A percentile compares a stretch with the other conserved stretches of the same genome.
phyloP scores from a whole-genome alignment of 2,329 filamentous ascomycete genomes.

The Rugonectria rugulosa region DNA sequence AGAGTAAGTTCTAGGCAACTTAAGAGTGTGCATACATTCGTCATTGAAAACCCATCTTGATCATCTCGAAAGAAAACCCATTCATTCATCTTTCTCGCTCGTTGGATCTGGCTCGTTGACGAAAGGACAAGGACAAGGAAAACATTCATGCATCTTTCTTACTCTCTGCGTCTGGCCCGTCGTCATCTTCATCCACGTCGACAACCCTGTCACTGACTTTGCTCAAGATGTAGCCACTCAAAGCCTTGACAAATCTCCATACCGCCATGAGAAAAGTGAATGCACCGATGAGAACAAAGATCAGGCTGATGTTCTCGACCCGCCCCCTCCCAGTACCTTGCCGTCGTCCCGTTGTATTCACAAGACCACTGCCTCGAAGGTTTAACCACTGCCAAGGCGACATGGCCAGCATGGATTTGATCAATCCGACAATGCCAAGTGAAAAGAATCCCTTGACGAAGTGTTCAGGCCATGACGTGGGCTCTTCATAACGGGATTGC shows the following conservation, averaged over 20 bases:
- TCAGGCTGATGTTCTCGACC: slow-evolving; percentile 79
- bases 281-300: slow-evolving; percentile 81
- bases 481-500: slow-evolving; percentile 54
- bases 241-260: slow-evolving; percentile 80
- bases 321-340: slow-evolving; percentile 77
- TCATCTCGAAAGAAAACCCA: too few species aligned
- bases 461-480: slow-evolving; percentile 77
- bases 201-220: slow-evolving; percentile 81
- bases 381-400: slow-evolving; percentile 82
- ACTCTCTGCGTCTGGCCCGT: slow-evolving; percentile 54
- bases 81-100: too few species aligned
- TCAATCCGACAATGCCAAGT: slow-evolving; percentile 83
- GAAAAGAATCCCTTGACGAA: slow-evolving; percentile 92
- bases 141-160: too few species aligned
- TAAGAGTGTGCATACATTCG: slow-evolving; percentile 82
- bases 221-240: slow-evolving; percentile 77
- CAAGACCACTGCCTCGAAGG: slow-evolving; percentile 67
- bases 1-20: slow-evolving; percentile 83
- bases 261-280: slow-evolving; percentile 82
- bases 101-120: too few species aligned
- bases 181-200: slow-evolving; percentile 73
- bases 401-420: slow-evolving; percentile 79
- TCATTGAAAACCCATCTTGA: too few species aligned
- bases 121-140: too few species aligned
- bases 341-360: slow-evolving; percentile 59